Evolutionary conservation across 73 alveolate genomes (phyloP).

Genomic region (Paramecium octaurelia): DNA sequence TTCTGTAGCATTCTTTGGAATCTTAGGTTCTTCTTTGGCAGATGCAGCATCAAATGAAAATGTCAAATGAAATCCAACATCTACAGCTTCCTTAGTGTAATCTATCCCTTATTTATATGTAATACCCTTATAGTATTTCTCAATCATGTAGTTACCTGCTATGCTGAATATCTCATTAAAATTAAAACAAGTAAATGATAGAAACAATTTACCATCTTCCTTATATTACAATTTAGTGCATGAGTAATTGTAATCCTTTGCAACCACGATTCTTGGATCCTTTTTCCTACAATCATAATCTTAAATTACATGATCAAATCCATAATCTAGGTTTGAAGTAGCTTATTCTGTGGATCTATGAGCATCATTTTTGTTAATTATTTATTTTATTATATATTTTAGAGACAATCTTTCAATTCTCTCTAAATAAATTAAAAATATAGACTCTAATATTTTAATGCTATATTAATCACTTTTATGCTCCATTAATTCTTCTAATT

Average conservation of each 20-base stretch:
- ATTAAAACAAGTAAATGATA: background rate
- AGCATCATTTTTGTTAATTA: background rate
- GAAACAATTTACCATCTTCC: background rate
- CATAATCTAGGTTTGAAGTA: background rate
- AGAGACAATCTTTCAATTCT: no score
- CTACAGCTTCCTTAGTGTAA: background rate
- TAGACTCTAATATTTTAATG: no score
- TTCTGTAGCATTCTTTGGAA: background rate
- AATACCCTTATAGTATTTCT: background rate
- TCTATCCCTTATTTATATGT: background rate
- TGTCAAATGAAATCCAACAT: background rate
- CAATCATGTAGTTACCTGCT: background rate
- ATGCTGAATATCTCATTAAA: background rate
- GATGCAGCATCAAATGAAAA: background rate
- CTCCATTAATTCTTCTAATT: no score
- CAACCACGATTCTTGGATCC: background rate
- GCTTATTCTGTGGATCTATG: background rate
- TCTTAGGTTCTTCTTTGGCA: background rate
- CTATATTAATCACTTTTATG: no score
- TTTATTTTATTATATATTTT: background rate
- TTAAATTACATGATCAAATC: background rate
- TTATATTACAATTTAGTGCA: background rate
- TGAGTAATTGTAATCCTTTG: constrained; percentile 7
- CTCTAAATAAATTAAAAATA: no score
- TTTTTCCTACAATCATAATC: background rate